phyloP scores from a whole-genome alignment of 345 rosid species.

The Salix arbutifolia region DNA sequence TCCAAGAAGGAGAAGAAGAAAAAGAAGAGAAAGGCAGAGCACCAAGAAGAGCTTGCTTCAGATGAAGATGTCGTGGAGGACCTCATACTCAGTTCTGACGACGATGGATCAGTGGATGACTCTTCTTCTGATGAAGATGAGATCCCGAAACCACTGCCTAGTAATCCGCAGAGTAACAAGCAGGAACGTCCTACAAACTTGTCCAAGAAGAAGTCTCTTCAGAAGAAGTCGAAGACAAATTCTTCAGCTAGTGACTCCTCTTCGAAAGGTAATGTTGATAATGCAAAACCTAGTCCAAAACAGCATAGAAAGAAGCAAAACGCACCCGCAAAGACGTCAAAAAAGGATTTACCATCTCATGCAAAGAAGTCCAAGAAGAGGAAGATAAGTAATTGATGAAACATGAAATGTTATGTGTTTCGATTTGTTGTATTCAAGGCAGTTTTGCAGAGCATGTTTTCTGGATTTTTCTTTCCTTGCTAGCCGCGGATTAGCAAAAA shows the following conservation, averaged over 20 bases:
- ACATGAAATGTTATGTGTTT: neutral
- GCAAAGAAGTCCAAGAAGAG: constrained; percentile 17
- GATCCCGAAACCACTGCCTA: neutral
- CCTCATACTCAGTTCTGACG: constrained; percentile 82
- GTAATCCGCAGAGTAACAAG: constrained; percentile 22
- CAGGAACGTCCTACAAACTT: constrained; percentile 15
- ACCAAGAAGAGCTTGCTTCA: constrained; percentile 28
- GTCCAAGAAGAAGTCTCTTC: constrained; percentile 17
- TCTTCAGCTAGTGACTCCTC: neutral
- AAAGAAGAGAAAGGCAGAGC: constrained; percentile 31
- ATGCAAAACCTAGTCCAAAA: neutral
- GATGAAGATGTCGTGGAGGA: constrained; percentile 93
- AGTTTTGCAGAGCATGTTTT: neutral
- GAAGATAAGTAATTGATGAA: constrained; percentile 12
- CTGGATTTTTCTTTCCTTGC: neutral
- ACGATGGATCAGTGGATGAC: constrained; percentile 44
- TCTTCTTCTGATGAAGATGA: constrained; percentile 30
- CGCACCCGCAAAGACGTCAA: neutral
- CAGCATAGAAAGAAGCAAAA: neutral
- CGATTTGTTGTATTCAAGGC: neutral
- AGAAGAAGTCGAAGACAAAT: constrained; percentile 26
- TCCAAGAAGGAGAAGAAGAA: constrained; percentile 45
- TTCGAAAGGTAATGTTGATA: neutral
- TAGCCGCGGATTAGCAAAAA: neutral
- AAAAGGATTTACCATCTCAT: constrained; percentile 3